Evolutionary conservation across 768 basidiomycete genomes (phyloP), one percentile per base, ranked within the genome.

Genomic region (Suillus paluster): DNA sequence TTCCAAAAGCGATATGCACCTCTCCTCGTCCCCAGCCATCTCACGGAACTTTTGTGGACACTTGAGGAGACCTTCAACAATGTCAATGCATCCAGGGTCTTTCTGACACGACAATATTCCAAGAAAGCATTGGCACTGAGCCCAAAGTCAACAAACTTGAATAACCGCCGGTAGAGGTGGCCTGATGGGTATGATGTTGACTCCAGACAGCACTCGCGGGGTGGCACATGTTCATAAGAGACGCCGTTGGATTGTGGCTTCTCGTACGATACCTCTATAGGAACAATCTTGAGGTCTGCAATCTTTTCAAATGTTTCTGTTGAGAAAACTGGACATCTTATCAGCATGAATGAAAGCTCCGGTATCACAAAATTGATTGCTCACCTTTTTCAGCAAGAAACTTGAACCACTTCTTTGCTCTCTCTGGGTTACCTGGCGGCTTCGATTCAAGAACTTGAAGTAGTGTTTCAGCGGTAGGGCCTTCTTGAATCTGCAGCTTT

Each of bases 101-200:
- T 84, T 84, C 66, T 89, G n/a, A 94, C 91, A 6, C 95, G 95
- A 66, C 92, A 92, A 3, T 89, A 87, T 57, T 81, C 82, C 41
- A 98, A 79, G 76, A 98, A 97, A 5, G 81, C 79, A 67, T 94
- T 94, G 36, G 89, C 95, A 14, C 81, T 77, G 1, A 79, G 68
- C 1, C 92, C 94, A 71, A 95, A 95, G 71, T 95, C 88, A 53
- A 97, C 85, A 67, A 93, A 96, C 17, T 83, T 81, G 71, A 97
- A 95, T 4, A 95, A 77, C 60, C 87, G 86, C 2, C 86, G 86
- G 70, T 91, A 84, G 21, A 55, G 39, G 8, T 17, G 54, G 5
- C 7, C 33, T 11, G 81, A 79, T 15, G 38, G 11, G 25, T 55
- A 25, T 27, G 39, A 55, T 7, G 80, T 78, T 5, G 6, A 11